Conservation (phyloP, 2,329 filamentous ascomycete genomes). For the Pestalotiopsis sp. region DNA sequence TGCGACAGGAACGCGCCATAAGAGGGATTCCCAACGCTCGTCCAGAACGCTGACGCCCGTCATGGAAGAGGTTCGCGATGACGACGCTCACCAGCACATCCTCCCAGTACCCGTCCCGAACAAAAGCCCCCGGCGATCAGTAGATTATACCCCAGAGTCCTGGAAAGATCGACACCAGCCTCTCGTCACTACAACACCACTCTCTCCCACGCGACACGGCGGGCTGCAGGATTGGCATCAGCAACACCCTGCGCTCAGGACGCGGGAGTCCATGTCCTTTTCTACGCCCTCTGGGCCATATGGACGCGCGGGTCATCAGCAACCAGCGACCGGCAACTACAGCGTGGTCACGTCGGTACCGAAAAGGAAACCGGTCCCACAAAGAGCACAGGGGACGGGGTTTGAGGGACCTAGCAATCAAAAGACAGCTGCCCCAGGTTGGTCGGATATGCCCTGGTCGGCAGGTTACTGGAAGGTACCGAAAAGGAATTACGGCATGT, state of each 20-base stretch:
- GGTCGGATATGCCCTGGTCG: neutral
- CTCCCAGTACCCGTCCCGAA: neutral
- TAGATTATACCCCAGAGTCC: neutral
- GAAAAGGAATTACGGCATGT: neutral
- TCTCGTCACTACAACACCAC: neutral
- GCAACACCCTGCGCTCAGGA: constrained; percentile 1
- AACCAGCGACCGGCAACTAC: neutral
- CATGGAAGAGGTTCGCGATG: neutral
- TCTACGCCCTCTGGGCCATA: neutral
- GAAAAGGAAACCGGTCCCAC: neutral
- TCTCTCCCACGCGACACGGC: neutral
- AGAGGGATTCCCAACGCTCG: neutral
- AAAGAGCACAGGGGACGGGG: neutral
- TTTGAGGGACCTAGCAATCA: neutral
- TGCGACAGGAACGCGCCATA: neutral
- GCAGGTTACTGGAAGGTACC: neutral
- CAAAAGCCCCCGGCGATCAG: neutral
- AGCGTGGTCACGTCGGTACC: neutral
- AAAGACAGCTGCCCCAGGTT: neutral
- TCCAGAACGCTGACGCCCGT: neutral
- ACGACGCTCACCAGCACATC: neutral
- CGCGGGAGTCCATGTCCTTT: neutral
- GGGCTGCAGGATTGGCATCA: neutral
- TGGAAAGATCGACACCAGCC: neutral
- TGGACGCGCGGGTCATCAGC: neutral